Base-by-base conservation (phyloP, 2,329 filamentous ascomycete genomes). In the Penicillium sp. region DNA sequence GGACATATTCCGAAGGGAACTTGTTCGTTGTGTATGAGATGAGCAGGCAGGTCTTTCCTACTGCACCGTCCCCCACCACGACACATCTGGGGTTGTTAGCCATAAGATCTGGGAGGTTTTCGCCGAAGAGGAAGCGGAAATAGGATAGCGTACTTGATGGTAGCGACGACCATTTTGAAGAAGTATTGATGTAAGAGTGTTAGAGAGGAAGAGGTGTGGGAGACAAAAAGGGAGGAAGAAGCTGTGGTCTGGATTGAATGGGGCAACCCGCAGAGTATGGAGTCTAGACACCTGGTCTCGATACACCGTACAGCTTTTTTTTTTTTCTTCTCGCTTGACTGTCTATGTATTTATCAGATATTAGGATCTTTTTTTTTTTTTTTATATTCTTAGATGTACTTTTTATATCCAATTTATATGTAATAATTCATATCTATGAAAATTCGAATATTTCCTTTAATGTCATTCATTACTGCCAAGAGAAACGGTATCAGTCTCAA, bases 11-110 rank as follows among this genome's bases (percentile, higher is more conserved):
- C 65, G 90, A 96, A 32, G 93, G 93, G 72, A 98, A 98, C 67
- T 97, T 97, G 80, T 98, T 98, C 58, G 93, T 98, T 58, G 93
- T 98, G 75, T 98, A 98, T 71, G 88, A 95, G 76, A 98, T 98
- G 69, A 98, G 83, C 58, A 98, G 83, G 75, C 93, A 98, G 60
- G 93, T 98, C 80, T 98, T 98, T 72, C 93, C 93, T 62, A 98
- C 93, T 60, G 93, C 93, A 90, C 93, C 93, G 74, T 98, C 93
- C 71, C 93, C 93, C 65, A 98, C 93, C 63, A 98, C 93, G 66
- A 98, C 93, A 76, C 93, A 98, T 76, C 93, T 98, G 34, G 34
- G 13, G 10, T 39, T 29, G 44, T 46, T 40, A 46, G 44, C 44
- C 34, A 46, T 44, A 31, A 40, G 34, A 40, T 40, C 26, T 32